A percentile compares a stretch with the other conserved stretches of the same genome.
Conservation (phyloP, 148 eudicot genomes). For the Vaccinium vitisidaea region DNA sequence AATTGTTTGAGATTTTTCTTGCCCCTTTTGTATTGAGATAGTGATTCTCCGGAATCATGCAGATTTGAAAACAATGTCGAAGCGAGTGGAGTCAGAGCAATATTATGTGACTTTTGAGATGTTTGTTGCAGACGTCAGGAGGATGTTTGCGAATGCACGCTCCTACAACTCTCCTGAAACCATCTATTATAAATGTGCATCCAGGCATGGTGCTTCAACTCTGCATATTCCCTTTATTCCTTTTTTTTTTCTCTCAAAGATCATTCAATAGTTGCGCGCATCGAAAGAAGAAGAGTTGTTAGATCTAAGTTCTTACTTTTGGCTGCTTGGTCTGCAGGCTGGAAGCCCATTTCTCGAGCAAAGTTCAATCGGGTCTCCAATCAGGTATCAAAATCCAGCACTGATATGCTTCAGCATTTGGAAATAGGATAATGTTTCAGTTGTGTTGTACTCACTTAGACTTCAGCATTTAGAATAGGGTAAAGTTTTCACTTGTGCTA, state of each 20-base stretch:
- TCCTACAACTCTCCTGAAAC: slow-evolving; percentile 93
- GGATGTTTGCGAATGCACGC: slow-evolving; percentile 94
- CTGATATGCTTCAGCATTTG: not conserved
- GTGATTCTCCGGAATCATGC: slow-evolving; percentile 11
- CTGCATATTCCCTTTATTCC: too few relatives aligned
- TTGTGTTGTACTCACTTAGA: not conserved
- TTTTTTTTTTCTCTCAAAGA: not conserved
- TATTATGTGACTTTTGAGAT: slow-evolving; percentile 89
- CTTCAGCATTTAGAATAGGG: not conserved
- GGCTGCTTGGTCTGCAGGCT: slow-evolving; percentile 45
- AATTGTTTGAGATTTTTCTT: not conserved
- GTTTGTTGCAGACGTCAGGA: slow-evolving; percentile 80
- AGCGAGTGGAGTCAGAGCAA: slow-evolving; percentile 88
- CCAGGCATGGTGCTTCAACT: slow-evolving; percentile 49
- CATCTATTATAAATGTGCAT: slow-evolving; percentile 84
- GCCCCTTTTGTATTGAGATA: too few relatives aligned
- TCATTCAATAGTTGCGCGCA: too few relatives aligned
- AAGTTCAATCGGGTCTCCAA: slow-evolving; percentile 53
- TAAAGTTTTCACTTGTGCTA: slow-evolving; percentile 2
- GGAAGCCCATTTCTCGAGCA: slow-evolving; percentile 60
- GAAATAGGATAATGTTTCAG: not conserved
- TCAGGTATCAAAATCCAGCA: slow-evolving; percentile 45
- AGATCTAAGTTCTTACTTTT: not conserved
- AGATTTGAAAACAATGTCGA: slow-evolving; percentile 90
- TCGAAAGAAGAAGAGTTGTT: too few relatives aligned